Percentiles rank a stretch among this genome's conserved stretches.
These are phyloP conservation scores for Trichoderma breve DNA, from an alignment of 2,329 filamentous ascomycete genomes.

Conservation along the genomic window DNA sequence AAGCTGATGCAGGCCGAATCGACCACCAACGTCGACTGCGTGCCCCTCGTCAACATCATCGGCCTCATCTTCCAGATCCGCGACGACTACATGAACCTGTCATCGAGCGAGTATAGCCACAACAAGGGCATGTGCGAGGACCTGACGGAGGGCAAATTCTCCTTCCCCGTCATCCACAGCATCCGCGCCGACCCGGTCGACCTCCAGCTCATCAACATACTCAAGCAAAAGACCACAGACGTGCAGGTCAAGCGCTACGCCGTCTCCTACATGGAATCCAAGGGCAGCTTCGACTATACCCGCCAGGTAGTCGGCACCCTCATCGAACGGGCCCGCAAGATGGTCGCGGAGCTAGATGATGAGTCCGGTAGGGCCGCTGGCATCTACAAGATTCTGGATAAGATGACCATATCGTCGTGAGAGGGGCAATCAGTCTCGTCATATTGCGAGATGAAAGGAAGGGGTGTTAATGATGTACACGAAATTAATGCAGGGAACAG, in stretches of 20 bases:
- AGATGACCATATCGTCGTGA: conserved; percentile 47
- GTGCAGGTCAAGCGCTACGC: conserved; percentile 90
- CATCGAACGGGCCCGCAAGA: conserved; percentile 59
- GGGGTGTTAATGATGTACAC: background rate
- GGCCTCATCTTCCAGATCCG: conserved; percentile 88
- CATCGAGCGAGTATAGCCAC: conserved; percentile 68
- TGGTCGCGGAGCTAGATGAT: conserved; percentile 64
- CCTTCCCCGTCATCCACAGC: conserved; percentile 90
- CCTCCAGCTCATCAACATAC: conserved; percentile 82
- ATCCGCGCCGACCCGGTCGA: conserved; percentile 74
- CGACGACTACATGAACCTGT: conserved; percentile 91
- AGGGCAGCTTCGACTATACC: conserved; percentile 87
- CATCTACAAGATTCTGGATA: conserved; percentile 67
- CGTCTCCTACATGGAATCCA: conserved; percentile 84
- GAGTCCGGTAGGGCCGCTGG: conserved; percentile 55
- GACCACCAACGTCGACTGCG: conserved; percentile 59
- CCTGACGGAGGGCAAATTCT: conserved; percentile 95
- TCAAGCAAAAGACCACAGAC: conserved; percentile 84
- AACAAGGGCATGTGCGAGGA: conserved; percentile 97
- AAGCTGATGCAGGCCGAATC: conserved; percentile 85
- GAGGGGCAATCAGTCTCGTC: background rate
- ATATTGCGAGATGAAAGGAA: background rate
- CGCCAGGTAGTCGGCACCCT: conserved; percentile 63
- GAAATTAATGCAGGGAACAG: background rate
- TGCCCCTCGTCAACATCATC: conserved; percentile 80